Evolutionary conservation across 1,284 basidiomycete genomes (phyloP).

Genomic region (Marasmius sp.): DNA sequence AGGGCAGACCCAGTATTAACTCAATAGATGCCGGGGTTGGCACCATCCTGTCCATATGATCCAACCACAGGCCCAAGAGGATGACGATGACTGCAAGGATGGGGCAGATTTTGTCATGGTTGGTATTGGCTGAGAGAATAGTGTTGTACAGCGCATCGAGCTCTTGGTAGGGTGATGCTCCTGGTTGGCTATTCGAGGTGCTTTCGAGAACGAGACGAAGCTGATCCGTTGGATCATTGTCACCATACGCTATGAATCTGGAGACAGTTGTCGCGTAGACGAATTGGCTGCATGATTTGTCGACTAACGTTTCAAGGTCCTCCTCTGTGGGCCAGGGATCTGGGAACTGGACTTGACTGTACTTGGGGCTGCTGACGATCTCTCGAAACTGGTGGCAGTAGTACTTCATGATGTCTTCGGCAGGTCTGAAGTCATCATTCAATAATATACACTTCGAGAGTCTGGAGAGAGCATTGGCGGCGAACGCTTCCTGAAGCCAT

Average conservation of each 20-base stretch:
- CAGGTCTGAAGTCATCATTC: neutral
- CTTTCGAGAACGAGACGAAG: constrained; percentile 1
- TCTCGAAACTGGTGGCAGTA: neutral
- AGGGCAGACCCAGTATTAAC: neutral
- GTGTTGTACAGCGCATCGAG: constrained; percentile 10
- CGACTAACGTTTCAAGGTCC: constrained; percentile 1
- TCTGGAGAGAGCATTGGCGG: neutral
- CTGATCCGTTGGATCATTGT: constrained; percentile 1
- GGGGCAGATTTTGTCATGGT: neutral
- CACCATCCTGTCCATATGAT: no score
- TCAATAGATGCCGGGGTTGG: neutral
- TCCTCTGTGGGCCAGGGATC: constrained; percentile 7
- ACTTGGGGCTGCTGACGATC: neutral
- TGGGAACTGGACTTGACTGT: neutral
- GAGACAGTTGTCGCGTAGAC: constrained; percentile 13
- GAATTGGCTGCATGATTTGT: constrained; percentile 9
- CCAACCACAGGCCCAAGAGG: no score
- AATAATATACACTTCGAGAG: neutral
- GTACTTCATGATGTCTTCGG: neutral
- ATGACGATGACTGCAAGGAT: neutral
- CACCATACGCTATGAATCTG: constrained; percentile 6
- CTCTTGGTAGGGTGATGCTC: constrained; percentile 2
- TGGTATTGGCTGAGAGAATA: constrained; percentile 1
- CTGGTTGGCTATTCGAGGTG: neutral
- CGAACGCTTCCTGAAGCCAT: neutral